These are phyloP conservation scores for Centella asiatica DNA, from an alignment of 129 eudicot genomes.

Conservation along the genomic window DNA sequence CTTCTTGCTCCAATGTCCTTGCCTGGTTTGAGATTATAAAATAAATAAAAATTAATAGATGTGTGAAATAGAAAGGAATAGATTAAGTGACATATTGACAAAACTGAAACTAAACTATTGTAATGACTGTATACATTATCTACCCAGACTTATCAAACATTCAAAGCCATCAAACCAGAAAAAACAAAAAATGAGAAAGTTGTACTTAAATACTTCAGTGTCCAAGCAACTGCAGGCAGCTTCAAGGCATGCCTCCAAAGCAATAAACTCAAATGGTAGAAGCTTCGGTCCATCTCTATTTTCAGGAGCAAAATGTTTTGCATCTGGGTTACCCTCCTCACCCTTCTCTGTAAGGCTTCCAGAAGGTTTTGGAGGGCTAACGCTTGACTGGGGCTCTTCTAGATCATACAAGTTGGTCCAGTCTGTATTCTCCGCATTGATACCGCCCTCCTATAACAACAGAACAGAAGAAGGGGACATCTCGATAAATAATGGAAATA, in stretches of 20 bases:
- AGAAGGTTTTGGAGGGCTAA: constrained; percentile 43
- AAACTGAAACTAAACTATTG: too few species aligned
- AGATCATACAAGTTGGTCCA: constrained; percentile 85
- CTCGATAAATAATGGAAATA: not conserved
- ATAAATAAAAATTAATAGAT: constrained; percentile 11
- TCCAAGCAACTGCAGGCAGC: constrained; percentile 87
- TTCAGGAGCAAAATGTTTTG: constrained; percentile 50
- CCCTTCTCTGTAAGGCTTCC: constrained; percentile 37
- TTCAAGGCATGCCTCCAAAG: constrained; percentile 84
- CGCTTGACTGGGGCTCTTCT: constrained; percentile 56
- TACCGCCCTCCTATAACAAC: constrained; percentile 47
- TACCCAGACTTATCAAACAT: not conserved
- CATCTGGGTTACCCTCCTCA: constrained; percentile 49
- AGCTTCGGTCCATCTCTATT: constrained; percentile 65
- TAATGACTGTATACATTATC: too few species aligned
- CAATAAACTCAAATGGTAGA: constrained; percentile 76
- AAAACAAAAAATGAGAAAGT: not conserved
- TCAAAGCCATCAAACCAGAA: not conserved
- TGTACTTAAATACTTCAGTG: constrained; percentile 36
- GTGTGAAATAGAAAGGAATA: not conserved
- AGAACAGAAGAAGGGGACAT: not conserved
- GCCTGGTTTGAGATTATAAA: constrained; percentile 38
- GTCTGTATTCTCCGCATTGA: constrained; percentile 37
- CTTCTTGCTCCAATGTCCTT: constrained; percentile 83
- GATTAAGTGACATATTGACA: too few species aligned